Evolutionary conservation across 331 rosid species (phyloP).

Genomic region (Arachis monticola): DNA sequence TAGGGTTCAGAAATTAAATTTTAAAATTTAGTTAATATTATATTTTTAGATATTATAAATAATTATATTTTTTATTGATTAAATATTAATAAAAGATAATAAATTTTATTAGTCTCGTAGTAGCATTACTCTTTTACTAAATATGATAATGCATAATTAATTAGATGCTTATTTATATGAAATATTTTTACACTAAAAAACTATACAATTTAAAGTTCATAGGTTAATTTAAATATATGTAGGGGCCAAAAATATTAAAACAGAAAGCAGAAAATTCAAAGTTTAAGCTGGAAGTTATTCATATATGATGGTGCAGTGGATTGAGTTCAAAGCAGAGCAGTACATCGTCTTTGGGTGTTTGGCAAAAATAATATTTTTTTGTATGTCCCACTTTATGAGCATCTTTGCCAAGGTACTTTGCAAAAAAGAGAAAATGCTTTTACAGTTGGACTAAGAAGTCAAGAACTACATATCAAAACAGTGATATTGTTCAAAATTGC

Average conservation of each 20-base stretch:
- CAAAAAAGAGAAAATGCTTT: conserved; percentile 35
- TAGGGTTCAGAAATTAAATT: background rate
- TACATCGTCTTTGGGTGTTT: conserved; percentile 2
- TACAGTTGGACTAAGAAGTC: conserved; percentile 14
- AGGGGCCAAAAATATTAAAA: conserved; percentile 13
- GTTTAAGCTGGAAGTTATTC: conserved; percentile 44
- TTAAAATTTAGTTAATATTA: background rate
- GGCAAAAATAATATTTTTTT: conserved; percentile 24
- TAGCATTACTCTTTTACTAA: too few species aligned
- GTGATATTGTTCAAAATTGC: conserved; percentile 20
- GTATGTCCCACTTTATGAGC: conserved; percentile 5
- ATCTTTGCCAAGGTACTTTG: conserved; percentile 22
- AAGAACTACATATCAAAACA: background rate
- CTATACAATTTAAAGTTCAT: too few species aligned
- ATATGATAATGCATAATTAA: too few species aligned
- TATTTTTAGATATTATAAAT: too few species aligned
- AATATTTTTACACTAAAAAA: too few species aligned
- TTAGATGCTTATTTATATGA: too few species aligned
- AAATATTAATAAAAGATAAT: too few species aligned
- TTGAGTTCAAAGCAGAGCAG: conserved; percentile 36
- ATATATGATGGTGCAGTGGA: conserved; percentile 24
- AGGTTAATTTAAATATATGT: background rate
- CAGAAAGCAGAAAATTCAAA: conserved; percentile 33
- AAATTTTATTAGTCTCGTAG: too few species aligned
- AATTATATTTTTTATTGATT: too few species aligned